Evolutionary conservation across 164 flowering plant species (phyloP), one percentile per base, ranked within the genome.

Genomic region (Tetracentron sinense): DNA sequence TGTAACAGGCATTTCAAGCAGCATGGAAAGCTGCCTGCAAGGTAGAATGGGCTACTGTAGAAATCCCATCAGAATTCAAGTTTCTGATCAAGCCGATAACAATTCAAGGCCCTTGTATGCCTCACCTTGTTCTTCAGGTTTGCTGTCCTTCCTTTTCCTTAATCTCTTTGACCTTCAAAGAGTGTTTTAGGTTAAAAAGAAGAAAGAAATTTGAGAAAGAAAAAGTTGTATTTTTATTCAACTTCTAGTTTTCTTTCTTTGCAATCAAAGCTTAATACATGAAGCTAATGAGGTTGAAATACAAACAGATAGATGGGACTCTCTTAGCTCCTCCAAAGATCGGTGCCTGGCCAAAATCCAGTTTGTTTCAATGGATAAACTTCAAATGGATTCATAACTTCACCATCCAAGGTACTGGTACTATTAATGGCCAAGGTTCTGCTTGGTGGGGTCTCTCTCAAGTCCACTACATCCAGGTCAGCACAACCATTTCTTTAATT

Each of bases 21-120:
- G 89, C 94, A 70, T 89, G 93, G 92, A 67, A 79, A 70, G 85
- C 90, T 51, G 97, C 97, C 7, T 91, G 97, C 68, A 82, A 69
- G 51, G 81, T 83, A 19, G 38, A 67, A 4, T 75, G 77, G 49
- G 87, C 86, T 1, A 78, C 72, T 0, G 44, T 87, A 15, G 69
- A 72, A 73, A 77, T 91, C 35, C 96, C 95, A 48, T 69, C 84
- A 63, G 77, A 72, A 27, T 74, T 64, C 75, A 78, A 77, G 72
- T 88, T 91, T 71, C 82, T 88, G 16, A 76, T 87, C 66, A 75
- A 70, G 27, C 85, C 94, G 16, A 64, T 91, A 19, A 83, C 88
- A 6, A 79, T 91, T 28, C 81, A 85, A 74, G 97, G 96, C 21
- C 90, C 96, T 49, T 91, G 97, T 65, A 72, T 70, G 83, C 83